Conservation (phyloP, 495 filamentous ascomycete genomes). For the Letharia lupina region DNA sequence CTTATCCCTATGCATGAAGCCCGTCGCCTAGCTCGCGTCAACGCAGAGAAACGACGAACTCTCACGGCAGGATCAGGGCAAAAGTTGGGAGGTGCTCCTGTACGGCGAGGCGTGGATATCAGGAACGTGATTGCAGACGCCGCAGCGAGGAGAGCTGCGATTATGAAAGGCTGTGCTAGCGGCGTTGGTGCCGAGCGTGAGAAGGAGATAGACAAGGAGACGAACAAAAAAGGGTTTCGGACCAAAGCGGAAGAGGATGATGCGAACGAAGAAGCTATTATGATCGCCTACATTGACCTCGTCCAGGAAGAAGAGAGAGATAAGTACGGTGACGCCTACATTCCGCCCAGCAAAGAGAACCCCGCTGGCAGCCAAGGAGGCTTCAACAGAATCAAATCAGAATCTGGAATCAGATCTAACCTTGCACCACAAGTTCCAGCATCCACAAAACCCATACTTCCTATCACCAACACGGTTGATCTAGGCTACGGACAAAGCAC, state of each 20-base stretch:
- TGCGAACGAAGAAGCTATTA: conserved; percentile 83
- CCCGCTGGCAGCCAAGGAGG: conserved; percentile 45
- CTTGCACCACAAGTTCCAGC: conserved; percentile 17
- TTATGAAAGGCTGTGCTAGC: conserved; percentile 67
- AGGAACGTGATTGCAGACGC: conserved; percentile 67
- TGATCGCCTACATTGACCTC: conserved; percentile 78
- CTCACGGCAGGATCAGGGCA: conserved; percentile 58
- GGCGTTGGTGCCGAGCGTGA: conserved; percentile 38
- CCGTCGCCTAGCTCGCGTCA: conserved; percentile 60
- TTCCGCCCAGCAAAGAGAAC: conserved; percentile 53
- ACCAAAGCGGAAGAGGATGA: conserved; percentile 85
- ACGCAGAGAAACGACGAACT: conserved; percentile 63
- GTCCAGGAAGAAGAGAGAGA: conserved; percentile 76
- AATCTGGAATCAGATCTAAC: conserved; percentile 4
- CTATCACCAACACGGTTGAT: conserved; percentile 11
- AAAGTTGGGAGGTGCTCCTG: conserved; percentile 60
- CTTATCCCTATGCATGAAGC: conserved; percentile 66
- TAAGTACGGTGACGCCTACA: conserved; percentile 57
- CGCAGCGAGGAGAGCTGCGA: conserved; percentile 56
- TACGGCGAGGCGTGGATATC: conserved; percentile 59
- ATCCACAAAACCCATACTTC: conserved; percentile 23
- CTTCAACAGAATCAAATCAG: conserved; percentile 5
- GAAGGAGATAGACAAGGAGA: conserved; percentile 52
- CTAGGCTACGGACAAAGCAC: conserved; percentile 16
- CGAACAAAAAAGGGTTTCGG: conserved; percentile 62